Conservation (phyloP, 768 basidiomycete species). For the Boletus vermiculosoides region DNA sequence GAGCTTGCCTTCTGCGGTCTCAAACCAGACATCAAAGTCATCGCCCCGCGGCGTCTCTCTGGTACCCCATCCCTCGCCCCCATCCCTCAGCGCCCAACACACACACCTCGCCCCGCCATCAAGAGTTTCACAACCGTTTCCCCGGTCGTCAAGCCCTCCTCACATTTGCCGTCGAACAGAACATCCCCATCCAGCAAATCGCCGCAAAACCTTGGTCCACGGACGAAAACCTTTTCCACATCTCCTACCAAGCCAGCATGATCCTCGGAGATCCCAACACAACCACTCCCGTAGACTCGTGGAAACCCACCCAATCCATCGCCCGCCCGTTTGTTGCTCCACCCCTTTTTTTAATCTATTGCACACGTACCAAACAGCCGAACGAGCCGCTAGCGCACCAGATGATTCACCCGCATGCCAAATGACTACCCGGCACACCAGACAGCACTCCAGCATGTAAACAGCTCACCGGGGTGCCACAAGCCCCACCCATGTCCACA, state of each 20-base stretch:
- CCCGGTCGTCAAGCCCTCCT: slow-evolving; percentile 93
- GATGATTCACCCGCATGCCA: too few species aligned
- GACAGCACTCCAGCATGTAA: too few species aligned
- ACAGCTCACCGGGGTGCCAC: too few species aligned
- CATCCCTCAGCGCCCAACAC: not conserved
- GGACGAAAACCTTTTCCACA: slow-evolving; percentile 99
- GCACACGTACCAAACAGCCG: too few species aligned
- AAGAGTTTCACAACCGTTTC: slow-evolving; percentile 97
- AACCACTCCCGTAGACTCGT: slow-evolving; percentile 96
- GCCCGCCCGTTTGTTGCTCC: too few species aligned
- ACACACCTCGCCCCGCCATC: slow-evolving; percentile 3
- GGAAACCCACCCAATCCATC: slow-evolving; percentile 90
- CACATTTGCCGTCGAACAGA: slow-evolving; percentile 79
- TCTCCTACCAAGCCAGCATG: slow-evolving; percentile 99
- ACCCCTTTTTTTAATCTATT: too few species aligned
- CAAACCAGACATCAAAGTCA: slow-evolving; percentile 97
- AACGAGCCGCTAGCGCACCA: too few species aligned
- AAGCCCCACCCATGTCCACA: too few species aligned
- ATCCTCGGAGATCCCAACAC: slow-evolving; percentile 96
- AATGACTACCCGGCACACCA: too few species aligned
- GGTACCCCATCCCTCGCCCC: slow-evolving; percentile 51
- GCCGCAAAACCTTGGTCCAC: slow-evolving; percentile 98
- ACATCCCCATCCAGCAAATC: slow-evolving; percentile 94
- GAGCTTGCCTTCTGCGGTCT: slow-evolving; percentile 99
- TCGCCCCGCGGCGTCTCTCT: slow-evolving; percentile 97